phyloP scores from a whole-genome alignment of 2,329 filamentous ascomycete genomes.

The Ceratocystiopsis minuta region DNA sequence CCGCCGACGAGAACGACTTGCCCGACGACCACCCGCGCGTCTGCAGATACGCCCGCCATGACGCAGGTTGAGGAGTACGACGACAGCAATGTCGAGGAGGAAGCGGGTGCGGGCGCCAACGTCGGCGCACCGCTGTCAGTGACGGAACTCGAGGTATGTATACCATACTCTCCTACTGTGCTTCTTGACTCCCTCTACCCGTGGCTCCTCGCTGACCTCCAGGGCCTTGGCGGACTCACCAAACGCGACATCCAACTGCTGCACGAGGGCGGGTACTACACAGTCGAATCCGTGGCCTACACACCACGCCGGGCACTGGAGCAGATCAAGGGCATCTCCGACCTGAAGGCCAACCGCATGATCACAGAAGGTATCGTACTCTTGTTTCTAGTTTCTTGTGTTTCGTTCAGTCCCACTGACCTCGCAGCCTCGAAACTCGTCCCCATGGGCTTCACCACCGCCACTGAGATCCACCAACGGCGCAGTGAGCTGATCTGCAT shows the following conservation, averaged over 20 bases:
- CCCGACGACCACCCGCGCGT: background rate
- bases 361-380: constrained; percentile 71
- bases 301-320: constrained; percentile 69
- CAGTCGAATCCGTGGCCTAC: constrained; percentile 89
- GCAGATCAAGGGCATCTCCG: constrained; percentile 94
- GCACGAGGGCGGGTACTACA: constrained; percentile 82
- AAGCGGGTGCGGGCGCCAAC: constrained; percentile 48
- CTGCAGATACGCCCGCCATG: constrained; percentile 16
- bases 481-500: constrained; percentile 95
- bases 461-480: constrained; percentile 95
- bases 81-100: constrained; percentile 46
- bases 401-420: background rate
- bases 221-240: constrained; percentile 82
- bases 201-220: background rate
- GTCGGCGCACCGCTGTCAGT: constrained; percentile 91
- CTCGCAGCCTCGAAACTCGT: constrained; percentile 74
- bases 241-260: constrained; percentile 89
- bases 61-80: constrained; percentile 44
- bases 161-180: background rate
- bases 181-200: too few relatives aligned
- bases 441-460: constrained; percentile 96
- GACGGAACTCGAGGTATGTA: constrained; percentile 60
- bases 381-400: background rate
- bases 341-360: constrained; percentile 87
- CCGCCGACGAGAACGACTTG: background rate